phyloP scores from a whole-genome alignment of 768 basidiomycete genomes.

The Butyriboletus loyo region DNA sequence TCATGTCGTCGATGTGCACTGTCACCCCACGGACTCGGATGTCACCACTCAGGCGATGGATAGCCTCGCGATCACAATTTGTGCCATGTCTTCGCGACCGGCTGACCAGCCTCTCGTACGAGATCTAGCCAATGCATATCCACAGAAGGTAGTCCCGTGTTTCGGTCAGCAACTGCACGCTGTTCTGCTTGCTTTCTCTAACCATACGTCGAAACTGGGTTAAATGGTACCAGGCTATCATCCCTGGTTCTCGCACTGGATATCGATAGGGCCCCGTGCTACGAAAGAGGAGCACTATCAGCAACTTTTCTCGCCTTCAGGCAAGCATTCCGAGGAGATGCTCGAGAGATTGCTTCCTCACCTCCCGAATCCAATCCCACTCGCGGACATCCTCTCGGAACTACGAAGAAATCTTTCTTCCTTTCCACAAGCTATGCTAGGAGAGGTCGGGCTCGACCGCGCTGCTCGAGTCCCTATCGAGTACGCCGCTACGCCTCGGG shows the following conservation, averaged over 20 bases:
- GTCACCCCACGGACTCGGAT: constrained; percentile 83
- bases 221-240: constrained; percentile 66
- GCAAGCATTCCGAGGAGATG: constrained; percentile 31
- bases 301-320: constrained; percentile 53
- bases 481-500: constrained; percentile 45
- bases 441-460: constrained; percentile 91
- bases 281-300: constrained; percentile 77
- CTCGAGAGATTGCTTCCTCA: constrained; percentile 57
- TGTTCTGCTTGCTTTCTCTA: constrained; percentile 11
- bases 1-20: constrained; percentile 85
- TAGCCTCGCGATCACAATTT: constrained; percentile 61
- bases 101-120: constrained; percentile 73
- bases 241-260: constrained; percentile 89
- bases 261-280: constrained; percentile 44
- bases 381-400: constrained; percentile 55
- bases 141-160: constrained; percentile 75
- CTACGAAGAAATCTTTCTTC: constrained; percentile 57
- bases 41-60: constrained; percentile 50
- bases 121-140: constrained; percentile 55
- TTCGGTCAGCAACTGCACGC: constrained; percentile 61
- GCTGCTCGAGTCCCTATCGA: constrained; percentile 69
- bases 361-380: constrained; percentile 70
- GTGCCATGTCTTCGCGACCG: constrained; percentile 73
- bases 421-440: constrained; percentile 77
- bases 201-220: constrained; percentile 6